Conservation (phyloP, 352 stramenopile species). For the Globisporangium barbulae region DNA sequence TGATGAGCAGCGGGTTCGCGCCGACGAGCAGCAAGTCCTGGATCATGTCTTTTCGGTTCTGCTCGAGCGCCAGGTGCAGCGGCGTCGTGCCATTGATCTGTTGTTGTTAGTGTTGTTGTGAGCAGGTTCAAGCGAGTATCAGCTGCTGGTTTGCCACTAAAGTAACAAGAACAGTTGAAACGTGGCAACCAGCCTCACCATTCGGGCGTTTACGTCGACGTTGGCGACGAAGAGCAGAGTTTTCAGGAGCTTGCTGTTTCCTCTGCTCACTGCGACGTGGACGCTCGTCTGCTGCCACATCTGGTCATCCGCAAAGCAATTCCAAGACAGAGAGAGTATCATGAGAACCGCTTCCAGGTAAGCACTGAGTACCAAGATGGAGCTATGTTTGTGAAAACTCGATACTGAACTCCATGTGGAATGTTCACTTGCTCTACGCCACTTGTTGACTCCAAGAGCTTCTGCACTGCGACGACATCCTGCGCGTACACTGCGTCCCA, state of each 20-base stretch:
- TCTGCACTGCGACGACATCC: slow-evolving; percentile 32
- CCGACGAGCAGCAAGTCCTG: slow-evolving; percentile 56
- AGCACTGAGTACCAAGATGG: background rate
- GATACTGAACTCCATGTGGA: slow-evolving; percentile 34
- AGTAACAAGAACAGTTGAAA: background rate
- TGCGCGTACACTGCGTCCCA: slow-evolving; percentile 63
- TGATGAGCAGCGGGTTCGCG: slow-evolving; percentile 51
- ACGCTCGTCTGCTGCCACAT: slow-evolving; percentile 62
- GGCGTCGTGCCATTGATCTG: slow-evolving; percentile 64
- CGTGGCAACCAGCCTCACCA: slow-evolving; percentile 18
- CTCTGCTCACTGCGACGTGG: slow-evolving; percentile 47
- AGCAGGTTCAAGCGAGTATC: background rate
- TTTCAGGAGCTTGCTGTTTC: slow-evolving; percentile 57
- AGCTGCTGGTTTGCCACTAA: background rate
- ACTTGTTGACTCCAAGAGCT: slow-evolving; percentile 26
- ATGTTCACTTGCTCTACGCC: slow-evolving; percentile 45
- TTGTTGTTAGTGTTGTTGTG: too few species aligned
- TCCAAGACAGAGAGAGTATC: background rate
- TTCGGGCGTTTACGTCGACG: slow-evolving; percentile 44
- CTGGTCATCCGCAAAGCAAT: slow-evolving; percentile 16
- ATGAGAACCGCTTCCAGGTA: background rate
- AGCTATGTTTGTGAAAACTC: background rate
- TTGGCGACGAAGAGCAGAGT: slow-evolving; percentile 37
- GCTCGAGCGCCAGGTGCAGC: slow-evolving; percentile 49
- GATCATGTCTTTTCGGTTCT: slow-evolving; percentile 48